phyloP scores from a whole-genome alignment of 495 filamentous ascomycete species.

The Tetracladium marchalianum region DNA sequence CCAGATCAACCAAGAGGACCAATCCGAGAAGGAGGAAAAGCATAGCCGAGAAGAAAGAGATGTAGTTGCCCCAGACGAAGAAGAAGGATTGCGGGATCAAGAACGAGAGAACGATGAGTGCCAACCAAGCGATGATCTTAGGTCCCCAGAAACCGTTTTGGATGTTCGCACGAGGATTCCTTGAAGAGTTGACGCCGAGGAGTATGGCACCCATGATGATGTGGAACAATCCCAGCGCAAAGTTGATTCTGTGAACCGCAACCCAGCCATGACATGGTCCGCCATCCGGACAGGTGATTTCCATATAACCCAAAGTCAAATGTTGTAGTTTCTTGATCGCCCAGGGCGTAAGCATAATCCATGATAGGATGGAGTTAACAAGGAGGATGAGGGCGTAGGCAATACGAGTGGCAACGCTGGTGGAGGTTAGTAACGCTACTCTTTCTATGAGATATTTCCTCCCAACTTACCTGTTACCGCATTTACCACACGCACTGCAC shows the following conservation, averaged over 20 bases:
- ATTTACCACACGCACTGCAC: constrained; percentile 91
- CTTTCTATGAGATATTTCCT: background rate
- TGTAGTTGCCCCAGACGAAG: constrained; percentile 90
- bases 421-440: constrained; percentile 13
- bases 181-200: constrained; percentile 78
- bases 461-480: constrained; percentile 71
- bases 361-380: constrained; percentile 90
- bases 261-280: constrained; percentile 93
- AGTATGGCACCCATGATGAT: constrained; percentile 72
- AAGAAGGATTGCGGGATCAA: constrained; percentile 95
- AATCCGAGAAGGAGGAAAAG: constrained; percentile 89
- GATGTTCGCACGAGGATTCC: constrained; percentile 74
- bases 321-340: constrained; percentile 90
- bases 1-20: constrained; percentile 87
- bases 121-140: constrained; percentile 72
- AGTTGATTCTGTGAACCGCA: constrained; percentile 95
- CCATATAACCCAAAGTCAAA: constrained; percentile 88
- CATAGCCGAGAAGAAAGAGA: constrained; percentile 81
- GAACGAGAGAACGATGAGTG: constrained; percentile 81
- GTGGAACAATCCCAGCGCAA: constrained; percentile 91
- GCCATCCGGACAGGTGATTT: constrained; percentile 70
- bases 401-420: constrained; percentile 90
- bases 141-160: constrained; percentile 94
- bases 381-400: constrained; percentile 94
- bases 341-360: constrained; percentile 99